Evolutionary conservation across 192 early-diverging fungal species (phyloP).

Genomic region (Ambispora gerdemannii): DNA sequence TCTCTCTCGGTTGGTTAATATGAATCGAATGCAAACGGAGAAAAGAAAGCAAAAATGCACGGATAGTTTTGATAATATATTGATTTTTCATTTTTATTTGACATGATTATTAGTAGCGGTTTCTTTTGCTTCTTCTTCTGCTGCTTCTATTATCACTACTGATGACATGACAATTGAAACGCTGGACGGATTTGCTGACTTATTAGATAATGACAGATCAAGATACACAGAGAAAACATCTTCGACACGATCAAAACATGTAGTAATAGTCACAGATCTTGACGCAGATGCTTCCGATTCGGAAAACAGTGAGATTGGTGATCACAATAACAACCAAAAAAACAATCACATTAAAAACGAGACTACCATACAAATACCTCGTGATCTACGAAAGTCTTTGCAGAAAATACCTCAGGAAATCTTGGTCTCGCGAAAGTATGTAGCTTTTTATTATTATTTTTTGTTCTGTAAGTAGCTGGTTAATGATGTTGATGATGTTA

Average conservation of each 20-base stretch:
- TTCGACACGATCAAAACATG: slow-evolving; percentile 10
- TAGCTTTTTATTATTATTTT: background rate
- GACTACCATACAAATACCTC: background rate
- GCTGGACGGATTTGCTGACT: no score
- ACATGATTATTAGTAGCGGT: no score
- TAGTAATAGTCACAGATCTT: slow-evolving; percentile 10
- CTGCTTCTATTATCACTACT: no score
- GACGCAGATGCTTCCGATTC: slow-evolving; percentile 7
- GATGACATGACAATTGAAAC: no score
- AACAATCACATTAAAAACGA: no score
- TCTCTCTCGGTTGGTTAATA: background rate
- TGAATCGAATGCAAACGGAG: no score
- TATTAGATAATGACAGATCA: background rate
- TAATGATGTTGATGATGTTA: background rate
- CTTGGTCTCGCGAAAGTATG: background rate
- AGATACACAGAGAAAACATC: background rate
- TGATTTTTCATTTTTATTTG: no score
- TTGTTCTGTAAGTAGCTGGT: background rate
- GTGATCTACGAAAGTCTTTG: slow-evolving; percentile 1
- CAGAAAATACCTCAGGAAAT: slow-evolving; percentile 15
- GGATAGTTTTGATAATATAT: no score
- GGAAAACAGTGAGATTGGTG: background rate
- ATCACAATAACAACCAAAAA: background rate
- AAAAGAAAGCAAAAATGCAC: no score
- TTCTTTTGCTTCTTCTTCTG: no score